Evolutionary conservation across 495 filamentous ascomycete genomes (phyloP).

Genomic region (Thermothielavioides terrestris): DNA sequence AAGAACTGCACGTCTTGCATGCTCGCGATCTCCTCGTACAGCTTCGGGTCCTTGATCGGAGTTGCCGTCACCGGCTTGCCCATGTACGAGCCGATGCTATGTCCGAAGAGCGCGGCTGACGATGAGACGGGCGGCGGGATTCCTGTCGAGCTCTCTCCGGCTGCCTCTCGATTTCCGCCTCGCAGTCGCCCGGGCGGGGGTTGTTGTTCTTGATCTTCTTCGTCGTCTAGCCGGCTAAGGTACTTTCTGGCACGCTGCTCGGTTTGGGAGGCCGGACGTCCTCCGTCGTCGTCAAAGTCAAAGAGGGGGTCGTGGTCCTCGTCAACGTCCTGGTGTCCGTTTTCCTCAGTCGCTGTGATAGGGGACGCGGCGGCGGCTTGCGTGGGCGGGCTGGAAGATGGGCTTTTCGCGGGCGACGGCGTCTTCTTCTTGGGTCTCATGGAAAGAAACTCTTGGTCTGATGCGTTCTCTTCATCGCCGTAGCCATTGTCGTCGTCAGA

Average conservation of each 20-base stretch:
- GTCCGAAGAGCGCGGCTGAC: conserved; percentile 20
- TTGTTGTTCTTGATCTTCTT: conserved; percentile 17
- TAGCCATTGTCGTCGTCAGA: conserved; percentile 24
- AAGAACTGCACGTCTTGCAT: conserved; percentile 39
- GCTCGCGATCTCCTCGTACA: conserved; percentile 36
- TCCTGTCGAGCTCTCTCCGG: background rate
- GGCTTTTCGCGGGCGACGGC: conserved; percentile 9
- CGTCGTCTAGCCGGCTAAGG: conserved; percentile 10
- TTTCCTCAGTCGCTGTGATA: background rate
- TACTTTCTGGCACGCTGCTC: conserved; percentile 10
- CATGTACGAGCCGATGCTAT: conserved; percentile 37
- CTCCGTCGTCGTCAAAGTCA: conserved; percentile 24
- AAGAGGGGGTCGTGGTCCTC: conserved; percentile 21
- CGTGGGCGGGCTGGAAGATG: conserved; percentile 11
- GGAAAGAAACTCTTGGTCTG: conserved; percentile 27
- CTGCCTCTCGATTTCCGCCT: background rate
- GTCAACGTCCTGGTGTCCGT: background rate
- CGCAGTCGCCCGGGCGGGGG: background rate
- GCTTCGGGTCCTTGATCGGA: conserved; percentile 32
- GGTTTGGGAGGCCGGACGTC: background rate
- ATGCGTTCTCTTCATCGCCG: conserved; percentile 12
- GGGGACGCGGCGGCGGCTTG: background rate
- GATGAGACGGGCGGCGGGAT: conserved; percentile 15
- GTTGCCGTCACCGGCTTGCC: conserved; percentile 25
- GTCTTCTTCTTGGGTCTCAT: conserved; percentile 21